phyloP scores from a whole-genome alignment of 2,329 filamentous ascomycete genomes.

The Colletotrichum godetiae region DNA sequence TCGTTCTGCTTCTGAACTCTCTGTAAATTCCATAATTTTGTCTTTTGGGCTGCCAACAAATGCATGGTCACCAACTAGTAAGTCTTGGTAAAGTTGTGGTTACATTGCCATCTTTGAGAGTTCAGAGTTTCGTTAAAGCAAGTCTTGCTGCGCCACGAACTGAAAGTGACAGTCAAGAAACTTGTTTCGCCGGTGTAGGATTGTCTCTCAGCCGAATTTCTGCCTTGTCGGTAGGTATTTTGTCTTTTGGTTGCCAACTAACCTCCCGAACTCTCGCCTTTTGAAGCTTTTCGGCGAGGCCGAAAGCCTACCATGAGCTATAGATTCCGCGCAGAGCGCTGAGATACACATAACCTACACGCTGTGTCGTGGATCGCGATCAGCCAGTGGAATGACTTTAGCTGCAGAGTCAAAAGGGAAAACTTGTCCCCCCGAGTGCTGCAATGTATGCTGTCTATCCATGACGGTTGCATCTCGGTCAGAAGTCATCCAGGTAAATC shows the following conservation, averaged over 20 bases:
- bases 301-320: background rate
- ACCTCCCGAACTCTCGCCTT: background rate
- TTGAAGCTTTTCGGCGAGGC: background rate
- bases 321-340: background rate
- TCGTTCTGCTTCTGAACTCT: slow-evolving; percentile 16
- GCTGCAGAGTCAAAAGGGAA: background rate
- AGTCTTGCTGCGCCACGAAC: slow-evolving; percentile 18
- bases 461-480: background rate
- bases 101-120: slow-evolving; percentile 7
- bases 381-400: background rate
- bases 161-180: background rate
- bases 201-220: background rate
- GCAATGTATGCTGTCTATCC: background rate
- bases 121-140: slow-evolving; percentile 10
- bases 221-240: background rate
- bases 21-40: slow-evolving; percentile 14
- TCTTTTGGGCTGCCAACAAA: background rate
- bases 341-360: background rate
- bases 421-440: background rate
- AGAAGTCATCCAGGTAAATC: background rate
- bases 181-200: background rate
- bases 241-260: background rate
- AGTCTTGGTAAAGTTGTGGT: background rate
- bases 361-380: background rate
- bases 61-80: background rate